phyloP scores from a whole-genome alignment of 176 grass and related monocot genomes.

The Triticum urartu region DNA sequence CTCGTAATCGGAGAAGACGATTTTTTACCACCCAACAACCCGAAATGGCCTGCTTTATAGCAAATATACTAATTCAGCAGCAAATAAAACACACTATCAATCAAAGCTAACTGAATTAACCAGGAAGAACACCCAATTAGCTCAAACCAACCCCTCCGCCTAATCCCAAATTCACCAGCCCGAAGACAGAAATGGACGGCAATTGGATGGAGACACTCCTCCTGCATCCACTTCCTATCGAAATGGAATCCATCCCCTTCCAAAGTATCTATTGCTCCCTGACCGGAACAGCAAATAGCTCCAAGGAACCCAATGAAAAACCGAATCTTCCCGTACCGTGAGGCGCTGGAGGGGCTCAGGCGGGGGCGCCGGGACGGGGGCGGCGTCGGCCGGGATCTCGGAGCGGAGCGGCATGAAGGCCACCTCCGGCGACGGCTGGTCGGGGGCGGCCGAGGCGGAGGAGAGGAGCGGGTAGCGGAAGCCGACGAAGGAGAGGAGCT shows the following conservation, averaged over 20 bases:
- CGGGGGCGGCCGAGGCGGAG: slow-evolving; percentile 43
- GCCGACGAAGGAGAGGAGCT: slow-evolving; percentile 89
- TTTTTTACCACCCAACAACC: not conserved
- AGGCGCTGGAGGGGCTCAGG: slow-evolving; percentile 56
- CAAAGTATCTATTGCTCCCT: not conserved
- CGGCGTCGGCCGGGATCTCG: slow-evolving; percentile 63
- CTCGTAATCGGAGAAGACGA: not conserved
- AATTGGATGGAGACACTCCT: slow-evolving; percentile 11
- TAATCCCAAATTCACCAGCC: slow-evolving; percentile 8
- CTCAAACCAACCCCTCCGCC: slow-evolving; percentile 6
- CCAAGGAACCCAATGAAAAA: slow-evolving; percentile 28
- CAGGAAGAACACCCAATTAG: slow-evolving; percentile 16
- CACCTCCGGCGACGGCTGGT: slow-evolving; percentile 44
- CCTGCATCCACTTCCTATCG: slow-evolving; percentile 20
- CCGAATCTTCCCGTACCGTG: slow-evolving; percentile 56
- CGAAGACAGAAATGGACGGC: not conserved
- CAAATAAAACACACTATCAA: not conserved
- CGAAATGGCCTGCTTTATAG: not conserved
- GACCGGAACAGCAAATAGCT: not conserved
- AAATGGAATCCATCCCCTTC: slow-evolving; percentile 1
- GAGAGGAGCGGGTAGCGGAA: slow-evolving; percentile 76
- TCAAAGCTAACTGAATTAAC: slow-evolving; percentile 20
- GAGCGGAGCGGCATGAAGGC: slow-evolving; percentile 72
- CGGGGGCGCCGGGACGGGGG: slow-evolving; percentile 36
- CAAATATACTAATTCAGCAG: not conserved